A percentile compares a stretch with the other conserved stretches of the same genome.
phyloP scores from a whole-genome alignment of 345 rosid genomes.

The Mallotus nudiflorus region DNA sequence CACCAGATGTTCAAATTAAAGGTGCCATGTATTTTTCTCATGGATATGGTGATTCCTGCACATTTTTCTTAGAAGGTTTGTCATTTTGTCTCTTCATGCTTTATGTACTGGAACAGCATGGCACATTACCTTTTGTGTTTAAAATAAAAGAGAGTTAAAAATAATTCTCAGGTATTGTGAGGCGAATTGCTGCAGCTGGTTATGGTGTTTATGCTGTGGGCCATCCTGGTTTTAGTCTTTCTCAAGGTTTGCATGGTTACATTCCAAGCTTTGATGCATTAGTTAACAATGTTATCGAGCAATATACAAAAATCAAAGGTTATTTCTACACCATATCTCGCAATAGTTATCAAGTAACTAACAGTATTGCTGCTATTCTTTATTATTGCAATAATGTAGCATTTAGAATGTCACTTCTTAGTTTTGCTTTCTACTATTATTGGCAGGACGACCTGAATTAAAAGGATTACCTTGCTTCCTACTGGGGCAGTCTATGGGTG shows the following conservation, averaged over 20 bases:
- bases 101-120: not conserved
- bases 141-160: not conserved
- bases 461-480: slow-evolving; percentile 70
- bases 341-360: not conserved
- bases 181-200: slow-evolving; percentile 62
- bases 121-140: not conserved
- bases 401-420: slow-evolving; percentile 4
- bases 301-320: slow-evolving; percentile 79
- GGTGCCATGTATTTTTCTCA: slow-evolving; percentile 77
- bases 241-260: slow-evolving; percentile 94
- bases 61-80: slow-evolving; percentile 97
- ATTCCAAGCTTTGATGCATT: slow-evolving; percentile 68
- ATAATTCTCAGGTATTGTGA: slow-evolving; percentile 76
- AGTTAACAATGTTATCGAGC: slow-evolving; percentile 71
- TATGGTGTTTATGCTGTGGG: slow-evolving; percentile 83
- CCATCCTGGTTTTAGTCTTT: slow-evolving; percentile 91
- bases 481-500: slow-evolving; percentile 97
- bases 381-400: not conserved
- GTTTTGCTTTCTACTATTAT: slow-evolving; percentile 12
- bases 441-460: slow-evolving; percentile 65
- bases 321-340: not conserved
- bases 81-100: slow-evolving; percentile 2
- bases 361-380: not conserved
- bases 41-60: slow-evolving; percentile 98
- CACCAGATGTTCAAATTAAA: slow-evolving; percentile 52